Evolutionary conservation across 164 flowering plant species (phyloP).

Genomic region (Berberis thunbergii): DNA sequence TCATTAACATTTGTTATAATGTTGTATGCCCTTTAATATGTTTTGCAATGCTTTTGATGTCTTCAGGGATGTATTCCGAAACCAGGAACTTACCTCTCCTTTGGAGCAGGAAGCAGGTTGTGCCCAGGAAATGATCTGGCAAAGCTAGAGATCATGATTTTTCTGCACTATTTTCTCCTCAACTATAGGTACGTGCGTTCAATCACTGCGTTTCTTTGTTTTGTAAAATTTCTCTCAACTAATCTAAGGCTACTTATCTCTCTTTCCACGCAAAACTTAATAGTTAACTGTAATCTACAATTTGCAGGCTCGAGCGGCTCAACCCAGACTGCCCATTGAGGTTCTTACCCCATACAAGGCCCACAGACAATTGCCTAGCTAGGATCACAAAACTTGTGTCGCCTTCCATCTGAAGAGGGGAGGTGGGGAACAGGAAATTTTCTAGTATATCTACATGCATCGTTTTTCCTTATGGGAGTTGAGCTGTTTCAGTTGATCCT

Average conservation of each 20-base stretch:
- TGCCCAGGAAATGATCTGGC: conserved; percentile 98
- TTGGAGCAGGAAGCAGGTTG: conserved; percentile 71
- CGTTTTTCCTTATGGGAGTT: no score
- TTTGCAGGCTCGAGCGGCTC: conserved; percentile 42
- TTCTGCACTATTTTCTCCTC: conserved; percentile 63
- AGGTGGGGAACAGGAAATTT: background rate
- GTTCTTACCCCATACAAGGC: conserved; percentile 71
- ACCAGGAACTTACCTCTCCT: conserved; percentile 66
- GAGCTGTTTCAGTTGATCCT: no score
- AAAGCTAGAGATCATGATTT: conserved; percentile 69
- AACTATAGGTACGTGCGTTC: conserved; percentile 43
- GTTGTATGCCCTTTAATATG: background rate
- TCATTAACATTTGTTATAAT: background rate
- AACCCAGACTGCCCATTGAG: conserved; percentile 34
- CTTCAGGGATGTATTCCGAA: conserved; percentile 43
- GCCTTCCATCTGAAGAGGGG: background rate
- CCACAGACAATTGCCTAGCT: conserved; percentile 66
- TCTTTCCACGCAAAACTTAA: background rate
- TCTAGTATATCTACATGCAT: no score
- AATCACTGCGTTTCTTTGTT: background rate
- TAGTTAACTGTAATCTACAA: background rate
- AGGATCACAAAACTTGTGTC: conserved; percentile 21
- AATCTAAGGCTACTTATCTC: background rate
- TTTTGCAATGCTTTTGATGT: background rate
- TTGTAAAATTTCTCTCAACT: background rate